phyloP scores from a whole-genome alignment of 306 rosid genomes.

The Cucurbita pepo region DNA sequence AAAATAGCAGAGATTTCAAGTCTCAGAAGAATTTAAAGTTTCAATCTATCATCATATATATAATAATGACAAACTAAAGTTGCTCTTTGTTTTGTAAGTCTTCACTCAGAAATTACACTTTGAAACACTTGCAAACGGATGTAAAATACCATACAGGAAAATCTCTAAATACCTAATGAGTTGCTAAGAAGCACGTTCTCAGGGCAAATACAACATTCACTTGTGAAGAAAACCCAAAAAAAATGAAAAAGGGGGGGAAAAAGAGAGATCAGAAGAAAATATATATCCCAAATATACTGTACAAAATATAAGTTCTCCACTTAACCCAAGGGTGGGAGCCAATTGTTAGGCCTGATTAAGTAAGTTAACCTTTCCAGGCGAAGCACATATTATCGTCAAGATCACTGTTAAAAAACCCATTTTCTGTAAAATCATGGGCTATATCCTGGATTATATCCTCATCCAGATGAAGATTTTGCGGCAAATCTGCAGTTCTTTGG shows the following conservation, averaged over 20 bases:
- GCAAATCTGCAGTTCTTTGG: conserved; percentile 53
- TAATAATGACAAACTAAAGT: background rate
- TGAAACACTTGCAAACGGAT: background rate
- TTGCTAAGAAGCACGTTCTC: background rate
- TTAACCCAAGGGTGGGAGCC: conserved; percentile 25
- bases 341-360: conserved; percentile 28
- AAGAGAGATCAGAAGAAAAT: background rate
- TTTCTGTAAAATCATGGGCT: conserved; percentile 53
- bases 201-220: background rate
- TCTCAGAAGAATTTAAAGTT: background rate
- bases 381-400: conserved; percentile 66
- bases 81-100: background rate
- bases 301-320: conserved; percentile 36
- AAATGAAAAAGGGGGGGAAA: background rate
- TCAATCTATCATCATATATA: background rate
- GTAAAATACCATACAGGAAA: background rate
- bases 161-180: background rate
- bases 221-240: conserved; percentile 10
- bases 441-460: conserved; percentile 52
- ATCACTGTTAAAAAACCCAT: conserved; percentile 49
- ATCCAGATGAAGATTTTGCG: conserved; percentile 51
- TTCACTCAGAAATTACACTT: background rate
- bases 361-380: conserved; percentile 72
- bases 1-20: background rate
- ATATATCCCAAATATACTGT: conserved; percentile 43